Conservation (phyloP, 495 filamentous ascomycete species). For the Elaphomyces granulatus region DNA sequence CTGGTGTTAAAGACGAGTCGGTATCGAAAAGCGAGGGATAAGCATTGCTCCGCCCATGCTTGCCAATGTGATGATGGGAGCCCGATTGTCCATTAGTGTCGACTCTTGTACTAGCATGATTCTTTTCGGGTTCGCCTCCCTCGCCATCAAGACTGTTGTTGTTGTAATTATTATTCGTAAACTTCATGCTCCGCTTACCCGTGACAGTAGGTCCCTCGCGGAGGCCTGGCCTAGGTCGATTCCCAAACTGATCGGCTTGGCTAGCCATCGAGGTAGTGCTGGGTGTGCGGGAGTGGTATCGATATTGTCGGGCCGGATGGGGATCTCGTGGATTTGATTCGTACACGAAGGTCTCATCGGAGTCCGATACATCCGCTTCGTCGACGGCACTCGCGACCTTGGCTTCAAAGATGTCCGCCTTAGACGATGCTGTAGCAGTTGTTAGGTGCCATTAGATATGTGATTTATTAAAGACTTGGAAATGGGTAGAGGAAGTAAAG, state of each 20-base stretch:
- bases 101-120: constrained; percentile 38
- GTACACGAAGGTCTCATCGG: constrained; percentile 97
- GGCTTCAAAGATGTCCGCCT: constrained; percentile 95
- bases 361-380: constrained; percentile 84
- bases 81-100: constrained; percentile 49
- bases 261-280: constrained; percentile 85
- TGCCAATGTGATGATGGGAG: constrained; percentile 62
- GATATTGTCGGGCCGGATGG: constrained; percentile 51
- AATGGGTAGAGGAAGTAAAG: too few relatives aligned
- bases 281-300: constrained; percentile 89
- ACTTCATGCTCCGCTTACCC: constrained; percentile 94
- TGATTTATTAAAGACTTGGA: too few relatives aligned
- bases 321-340: constrained; percentile 92
- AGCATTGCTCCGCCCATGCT: constrained; percentile 51
- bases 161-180: constrained; percentile 68
- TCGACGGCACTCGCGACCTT: constrained; percentile 93
- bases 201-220: constrained; percentile 52
- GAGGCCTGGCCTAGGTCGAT: constrained; percentile 43
- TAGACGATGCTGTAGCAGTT: constrained; percentile 71
- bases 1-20: constrained; percentile 37
- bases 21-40: constrained; percentile 63
- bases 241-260: constrained; percentile 55
- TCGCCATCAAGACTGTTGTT: constrained; percentile 45
- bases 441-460: too few relatives aligned
- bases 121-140: constrained; percentile 47